A percentile compares a stretch with the other conserved stretches of the same genome.
phyloP scores from a whole-genome alignment of 305 asterid species.

The Ilex paraguariensis region DNA sequence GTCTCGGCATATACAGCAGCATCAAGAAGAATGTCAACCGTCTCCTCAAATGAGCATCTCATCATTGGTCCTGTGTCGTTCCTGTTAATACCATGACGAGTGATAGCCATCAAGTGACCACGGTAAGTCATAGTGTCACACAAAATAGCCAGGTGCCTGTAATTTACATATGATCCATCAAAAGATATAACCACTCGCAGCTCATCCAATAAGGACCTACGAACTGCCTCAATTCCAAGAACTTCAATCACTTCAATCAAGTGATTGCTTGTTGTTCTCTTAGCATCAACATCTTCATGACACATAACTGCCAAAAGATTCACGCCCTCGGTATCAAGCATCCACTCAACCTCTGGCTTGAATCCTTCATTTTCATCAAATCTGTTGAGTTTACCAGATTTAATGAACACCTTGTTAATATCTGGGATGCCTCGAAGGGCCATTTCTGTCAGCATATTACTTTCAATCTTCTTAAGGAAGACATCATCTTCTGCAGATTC shows the following conservation, averaged over 20 bases:
- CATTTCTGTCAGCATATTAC: conserved; percentile 99
- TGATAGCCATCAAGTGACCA: conserved; percentile 98
- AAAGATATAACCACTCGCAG: conserved; percentile 94
- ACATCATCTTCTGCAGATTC: conserved; percentile 99
- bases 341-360: conserved; percentile 91
- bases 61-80: conserved; percentile 98
- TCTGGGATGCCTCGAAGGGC: conserved; percentile 99
- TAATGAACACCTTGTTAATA: conserved; percentile 91
- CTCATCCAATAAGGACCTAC: conserved; percentile 86
- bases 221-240: conserved; percentile 98
- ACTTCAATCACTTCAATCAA: conserved; percentile 93
- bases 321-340: conserved; percentile 97
- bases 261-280: conserved; percentile 95
- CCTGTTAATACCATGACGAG: conserved; percentile 94
- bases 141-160: conserved; percentile 87
- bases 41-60: conserved; percentile 99
- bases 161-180: conserved; percentile 96
- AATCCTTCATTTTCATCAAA: conserved; percentile 84
- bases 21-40: conserved; percentile 96
- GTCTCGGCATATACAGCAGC: conserved; percentile 96
- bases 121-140: conserved; percentile 99
- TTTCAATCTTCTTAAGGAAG: conserved; percentile 90
- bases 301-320: conserved; percentile 92
- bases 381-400: conserved; percentile 68
- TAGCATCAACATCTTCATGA: conserved; percentile 91